These are phyloP conservation scores for Alopecurus myosuroides DNA, from an alignment of 176 grass and related monocot species.

Conservation along the genomic window DNA sequence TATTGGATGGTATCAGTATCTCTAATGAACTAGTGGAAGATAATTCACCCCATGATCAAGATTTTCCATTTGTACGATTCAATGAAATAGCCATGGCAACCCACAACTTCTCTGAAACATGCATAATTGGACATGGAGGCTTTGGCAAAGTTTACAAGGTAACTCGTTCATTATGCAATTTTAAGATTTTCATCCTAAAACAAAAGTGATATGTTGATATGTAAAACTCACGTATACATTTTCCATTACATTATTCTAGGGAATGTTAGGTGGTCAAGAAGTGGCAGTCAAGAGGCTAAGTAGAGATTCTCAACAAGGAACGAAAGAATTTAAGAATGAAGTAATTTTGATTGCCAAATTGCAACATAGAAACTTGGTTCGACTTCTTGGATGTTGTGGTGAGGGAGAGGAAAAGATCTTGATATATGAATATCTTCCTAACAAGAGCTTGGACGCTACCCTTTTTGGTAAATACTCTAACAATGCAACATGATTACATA, in stretches of 20 bases:
- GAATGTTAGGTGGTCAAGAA: conserved; percentile 19
- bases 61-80: conserved; percentile 21
- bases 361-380: conserved; percentile 40
- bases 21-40: background rate
- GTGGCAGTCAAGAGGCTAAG: conserved; percentile 43
- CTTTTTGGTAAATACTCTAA: conserved; percentile 24
- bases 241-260: background rate
- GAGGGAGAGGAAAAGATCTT: conserved; percentile 37
- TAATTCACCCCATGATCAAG: background rate
- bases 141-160: conserved; percentile 54
- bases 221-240: too few relatives aligned
- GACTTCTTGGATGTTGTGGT: conserved; percentile 30
- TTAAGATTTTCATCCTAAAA: background rate
- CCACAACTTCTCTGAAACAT: conserved; percentile 26
- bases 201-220: background rate
- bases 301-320: conserved; percentile 27
- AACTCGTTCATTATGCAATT: background rate
- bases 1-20: background rate
- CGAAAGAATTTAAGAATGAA: conserved; percentile 27
- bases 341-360: conserved; percentile 32
- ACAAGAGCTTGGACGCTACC: conserved; percentile 11
- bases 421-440: conserved; percentile 36
- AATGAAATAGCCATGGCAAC: conserved; percentile 11
- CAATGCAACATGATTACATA: background rate
- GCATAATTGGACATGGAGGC: conserved; percentile 33